These are phyloP conservation scores for Colletotrichum zoysiae DNA, from an alignment of 2,329 filamentous ascomycete genomes.

Conservation along the genomic window DNA sequence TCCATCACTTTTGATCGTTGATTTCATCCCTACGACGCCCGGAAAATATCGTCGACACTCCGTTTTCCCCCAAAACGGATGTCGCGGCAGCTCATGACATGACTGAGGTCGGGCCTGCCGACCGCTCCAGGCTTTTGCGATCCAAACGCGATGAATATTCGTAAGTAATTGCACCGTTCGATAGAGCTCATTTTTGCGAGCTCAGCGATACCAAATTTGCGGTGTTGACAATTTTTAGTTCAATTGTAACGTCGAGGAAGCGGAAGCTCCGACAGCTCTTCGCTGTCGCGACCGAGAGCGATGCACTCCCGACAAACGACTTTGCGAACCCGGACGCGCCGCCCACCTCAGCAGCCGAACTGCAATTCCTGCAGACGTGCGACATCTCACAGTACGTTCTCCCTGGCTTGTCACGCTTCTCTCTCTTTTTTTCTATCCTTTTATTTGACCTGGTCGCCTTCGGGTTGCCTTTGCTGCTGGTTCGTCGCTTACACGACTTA, in stretches of 20 bases:
- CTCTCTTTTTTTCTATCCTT: not conserved
- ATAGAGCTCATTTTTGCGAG: slow-evolving; percentile 66
- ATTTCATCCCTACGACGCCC: slow-evolving; percentile 52
- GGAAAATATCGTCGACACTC: slow-evolving; percentile 55
- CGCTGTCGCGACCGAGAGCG: slow-evolving; percentile 78
- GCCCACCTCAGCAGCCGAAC: slow-evolving; percentile 64
- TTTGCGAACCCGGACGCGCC: slow-evolving; percentile 70
- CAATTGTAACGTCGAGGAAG: slow-evolving; percentile 87
- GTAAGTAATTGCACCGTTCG: slow-evolving; percentile 60
- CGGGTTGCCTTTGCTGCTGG: slow-evolving; percentile 24
- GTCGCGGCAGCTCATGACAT: slow-evolving; percentile 77
- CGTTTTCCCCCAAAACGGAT: slow-evolving; percentile 77
- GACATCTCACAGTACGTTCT: slow-evolving; percentile 71
- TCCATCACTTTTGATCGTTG: slow-evolving; percentile 41
- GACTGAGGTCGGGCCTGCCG: slow-evolving; percentile 77
- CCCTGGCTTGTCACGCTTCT: slow-evolving; percentile 24
- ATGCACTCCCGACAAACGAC: slow-evolving; percentile 70
- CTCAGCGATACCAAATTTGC: slow-evolving; percentile 58
- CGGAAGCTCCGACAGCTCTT: slow-evolving; percentile 91
- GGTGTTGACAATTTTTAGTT: slow-evolving; percentile 65
- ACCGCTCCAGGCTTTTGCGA: slow-evolving; percentile 75
- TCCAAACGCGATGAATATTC: slow-evolving; percentile 73
- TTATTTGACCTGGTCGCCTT: slow-evolving; percentile 43
- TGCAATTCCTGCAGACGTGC: slow-evolving; percentile 67
- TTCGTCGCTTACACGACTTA: slow-evolving; percentile 33